Conservation (phyloP, 2,329 filamentous ascomycete genomes). For the Pleurostoma richardsiae region DNA sequence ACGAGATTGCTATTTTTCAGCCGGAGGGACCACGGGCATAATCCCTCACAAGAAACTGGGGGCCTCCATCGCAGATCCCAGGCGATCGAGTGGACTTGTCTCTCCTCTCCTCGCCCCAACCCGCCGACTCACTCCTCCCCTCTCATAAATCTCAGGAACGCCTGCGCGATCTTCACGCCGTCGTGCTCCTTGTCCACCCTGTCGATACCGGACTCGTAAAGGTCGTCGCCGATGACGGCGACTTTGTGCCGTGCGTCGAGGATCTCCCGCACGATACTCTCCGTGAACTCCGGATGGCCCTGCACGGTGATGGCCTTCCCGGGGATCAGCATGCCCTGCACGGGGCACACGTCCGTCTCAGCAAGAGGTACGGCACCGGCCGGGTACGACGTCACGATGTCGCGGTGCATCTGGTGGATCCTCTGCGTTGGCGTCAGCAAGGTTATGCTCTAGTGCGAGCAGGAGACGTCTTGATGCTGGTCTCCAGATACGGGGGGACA, state of each 20-base stretch:
- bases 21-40: too few relatives aligned
- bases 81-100: too few relatives aligned
- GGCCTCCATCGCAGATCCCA: too few relatives aligned
- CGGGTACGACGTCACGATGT: slow-evolving; percentile 65
- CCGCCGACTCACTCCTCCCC: slow-evolving; percentile 19
- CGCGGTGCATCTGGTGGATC: slow-evolving; percentile 83
- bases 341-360: slow-evolving; percentile 58
- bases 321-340: slow-evolving; percentile 76
- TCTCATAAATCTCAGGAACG: slow-evolving; percentile 72
- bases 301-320: slow-evolving; percentile 69
- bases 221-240: slow-evolving; percentile 65
- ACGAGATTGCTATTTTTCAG: too few relatives aligned
- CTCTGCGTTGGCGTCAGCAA: slow-evolving; percentile 32
- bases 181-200: slow-evolving; percentile 68
- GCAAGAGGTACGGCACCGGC: slow-evolving; percentile 58
- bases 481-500: slow-evolving; percentile 1
- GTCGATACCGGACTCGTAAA: slow-evolving; percentile 63
- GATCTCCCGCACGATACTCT: slow-evolving; percentile 65
- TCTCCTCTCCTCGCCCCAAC: too few relatives aligned
- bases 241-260: slow-evolving; percentile 57
- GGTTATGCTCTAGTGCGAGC: too few relatives aligned
- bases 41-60: too few relatives aligned
- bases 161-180: slow-evolving; percentile 67
- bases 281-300: slow-evolving; percentile 80
- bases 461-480: too few relatives aligned